These are phyloP conservation scores for Fusarium armeniacum DNA, from an alignment of 2,329 filamentous ascomycete genomes.

Conservation along the genomic window DNA sequence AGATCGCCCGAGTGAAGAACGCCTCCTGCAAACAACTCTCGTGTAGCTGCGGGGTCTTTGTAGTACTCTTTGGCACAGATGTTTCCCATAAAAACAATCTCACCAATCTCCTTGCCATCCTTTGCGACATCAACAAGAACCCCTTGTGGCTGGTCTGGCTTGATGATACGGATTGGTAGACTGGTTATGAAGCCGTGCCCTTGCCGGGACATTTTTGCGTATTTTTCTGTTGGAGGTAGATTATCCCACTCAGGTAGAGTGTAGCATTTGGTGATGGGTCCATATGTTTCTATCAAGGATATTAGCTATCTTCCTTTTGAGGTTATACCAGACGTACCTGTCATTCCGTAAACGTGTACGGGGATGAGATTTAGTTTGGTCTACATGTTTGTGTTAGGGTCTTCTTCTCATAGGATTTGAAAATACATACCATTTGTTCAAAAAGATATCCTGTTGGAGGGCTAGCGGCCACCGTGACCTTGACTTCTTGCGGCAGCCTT, in stretches of 20 bases:
- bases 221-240: conserved; percentile 81
- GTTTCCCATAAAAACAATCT: conserved; percentile 87
- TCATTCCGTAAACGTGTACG: conserved; percentile 92
- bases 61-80: conserved; percentile 94
- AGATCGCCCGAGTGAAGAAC: conserved; percentile 91
- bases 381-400: conserved; percentile 46
- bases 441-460: conserved; percentile 93
- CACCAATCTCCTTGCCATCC: conserved; percentile 65
- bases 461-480: conserved; percentile 92
- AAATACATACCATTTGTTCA: conserved; percentile 80
- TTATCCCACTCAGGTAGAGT: conserved; percentile 86
- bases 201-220: conserved; percentile 90
- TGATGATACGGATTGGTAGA: conserved; percentile 84
- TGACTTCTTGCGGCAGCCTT: conserved; percentile 76
- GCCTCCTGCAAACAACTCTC: conserved; percentile 88
- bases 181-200: conserved; percentile 91
- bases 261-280: conserved; percentile 95
- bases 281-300: conserved; percentile 78
- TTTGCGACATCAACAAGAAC: conserved; percentile 62
- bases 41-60: conserved; percentile 88
- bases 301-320: neutral
- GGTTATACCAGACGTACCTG: conserved; percentile 52
- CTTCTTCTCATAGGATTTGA: neutral
- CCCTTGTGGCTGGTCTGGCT: conserved; percentile 78
- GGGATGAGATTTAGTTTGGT: conserved; percentile 82